A percentile compares a stretch with the other conserved stretches of the same genome.
Evolutionary conservation across 1,284 basidiomycete genomes (phyloP).

Genomic region (Tremellales sp.): DNA sequence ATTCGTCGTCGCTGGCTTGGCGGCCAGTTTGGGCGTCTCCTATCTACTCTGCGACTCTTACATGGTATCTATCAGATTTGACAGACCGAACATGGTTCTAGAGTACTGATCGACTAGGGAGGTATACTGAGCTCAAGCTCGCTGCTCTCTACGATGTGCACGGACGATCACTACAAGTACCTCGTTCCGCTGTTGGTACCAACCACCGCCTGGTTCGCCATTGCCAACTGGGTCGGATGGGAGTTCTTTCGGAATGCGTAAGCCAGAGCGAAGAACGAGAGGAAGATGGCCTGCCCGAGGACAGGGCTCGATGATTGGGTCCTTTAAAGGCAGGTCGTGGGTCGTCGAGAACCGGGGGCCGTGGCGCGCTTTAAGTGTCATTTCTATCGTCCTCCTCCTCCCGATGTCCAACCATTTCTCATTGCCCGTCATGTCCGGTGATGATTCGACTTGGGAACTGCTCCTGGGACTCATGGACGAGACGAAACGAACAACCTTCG

Average conservation of each 20-base stretch:
- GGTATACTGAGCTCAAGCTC: background rate
- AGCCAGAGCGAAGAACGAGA: too few species aligned
- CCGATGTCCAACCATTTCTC: too few species aligned
- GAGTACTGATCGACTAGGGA: background rate
- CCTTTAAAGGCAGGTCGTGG: too few species aligned
- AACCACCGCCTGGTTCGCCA: conserved; percentile 76
- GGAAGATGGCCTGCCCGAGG: too few species aligned
- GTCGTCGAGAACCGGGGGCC: too few species aligned
- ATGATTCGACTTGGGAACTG: too few species aligned
- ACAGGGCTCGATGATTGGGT: too few species aligned
- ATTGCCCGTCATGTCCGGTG: too few species aligned
- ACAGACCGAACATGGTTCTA: background rate
- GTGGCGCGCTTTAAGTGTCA: too few species aligned
- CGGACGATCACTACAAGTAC: conserved; percentile 85
- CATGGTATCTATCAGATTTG: background rate
- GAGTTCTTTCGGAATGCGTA: conserved; percentile 84
- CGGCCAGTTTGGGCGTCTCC: conserved; percentile 8
- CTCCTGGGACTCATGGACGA: too few species aligned
- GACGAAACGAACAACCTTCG: too few species aligned
- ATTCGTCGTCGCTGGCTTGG: conserved; percentile 5
- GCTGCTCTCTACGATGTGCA: conserved; percentile 15
- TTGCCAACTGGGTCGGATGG: conserved; percentile 96
- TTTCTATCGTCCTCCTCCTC: too few species aligned
- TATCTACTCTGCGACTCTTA: background rate
- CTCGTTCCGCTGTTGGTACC: conserved; percentile 73